These are phyloP conservation scores for Tilletia walkeri DNA, from an alignment of 1,284 basidiomycete species.

Conservation along the genomic window DNA sequence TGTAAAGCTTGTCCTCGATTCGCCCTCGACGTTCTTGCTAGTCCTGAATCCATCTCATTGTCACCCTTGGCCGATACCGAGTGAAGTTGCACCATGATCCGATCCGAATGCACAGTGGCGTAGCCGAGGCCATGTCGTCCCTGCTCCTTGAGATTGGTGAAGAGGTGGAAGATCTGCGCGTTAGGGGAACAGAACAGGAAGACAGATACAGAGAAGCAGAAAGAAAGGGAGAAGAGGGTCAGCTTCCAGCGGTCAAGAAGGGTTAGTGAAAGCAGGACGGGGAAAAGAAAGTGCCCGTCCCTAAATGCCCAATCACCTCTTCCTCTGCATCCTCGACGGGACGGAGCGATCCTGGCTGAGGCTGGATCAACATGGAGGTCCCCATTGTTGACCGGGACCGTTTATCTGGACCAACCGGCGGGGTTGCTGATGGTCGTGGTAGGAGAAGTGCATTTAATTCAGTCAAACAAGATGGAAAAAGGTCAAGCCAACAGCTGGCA, in stretches of 20 bases:
- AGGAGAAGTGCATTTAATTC: too few species aligned
- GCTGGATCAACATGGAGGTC: background rate
- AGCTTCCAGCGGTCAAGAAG: background rate
- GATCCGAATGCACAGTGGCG: background rate
- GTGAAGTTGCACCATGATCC: background rate
- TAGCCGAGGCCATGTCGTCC: conserved; percentile 7
- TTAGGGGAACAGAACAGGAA: background rate
- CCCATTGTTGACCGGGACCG: background rate
- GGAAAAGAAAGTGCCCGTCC: background rate
- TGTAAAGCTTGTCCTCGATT: background rate
- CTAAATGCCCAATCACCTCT: background rate
- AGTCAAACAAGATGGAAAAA: too few species aligned
- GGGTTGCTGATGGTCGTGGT: too few species aligned
- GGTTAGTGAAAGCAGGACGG: background rate
- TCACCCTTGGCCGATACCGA: background rate
- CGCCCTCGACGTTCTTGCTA: background rate
- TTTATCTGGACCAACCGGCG: too few species aligned
- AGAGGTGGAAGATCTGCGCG: conserved; percentile 16
- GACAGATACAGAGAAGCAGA: background rate
- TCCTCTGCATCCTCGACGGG: conserved; percentile 6
- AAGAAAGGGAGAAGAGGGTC: background rate
- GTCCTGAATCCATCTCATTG: background rate
- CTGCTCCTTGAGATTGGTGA: conserved; percentile 6
- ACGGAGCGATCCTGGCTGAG: background rate
- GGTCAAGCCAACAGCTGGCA: too few species aligned